Evolutionary conservation across 768 basidiomycete genomes (phyloP).

Genomic region (Cubamyces sp.): DNA sequence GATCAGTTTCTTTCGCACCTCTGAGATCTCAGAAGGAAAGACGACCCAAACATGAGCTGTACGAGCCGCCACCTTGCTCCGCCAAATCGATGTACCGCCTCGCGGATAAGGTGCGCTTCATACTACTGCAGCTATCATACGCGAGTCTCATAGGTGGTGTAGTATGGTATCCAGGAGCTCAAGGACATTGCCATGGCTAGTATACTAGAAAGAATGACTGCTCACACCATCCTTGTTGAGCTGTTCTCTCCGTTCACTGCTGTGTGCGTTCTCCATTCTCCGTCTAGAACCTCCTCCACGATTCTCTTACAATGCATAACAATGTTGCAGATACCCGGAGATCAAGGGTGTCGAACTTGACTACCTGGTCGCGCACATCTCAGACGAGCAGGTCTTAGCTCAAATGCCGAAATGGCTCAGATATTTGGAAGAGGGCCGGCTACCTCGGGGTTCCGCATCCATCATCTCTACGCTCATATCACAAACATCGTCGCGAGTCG

Average conservation of each 20-base stretch:
- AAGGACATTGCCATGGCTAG: constrained; percentile 20
- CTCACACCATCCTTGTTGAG: constrained; percentile 28
- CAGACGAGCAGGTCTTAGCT: not conserved
- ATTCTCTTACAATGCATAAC: not conserved
- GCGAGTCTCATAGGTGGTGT: too few relatives aligned
- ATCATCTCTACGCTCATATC: not conserved
- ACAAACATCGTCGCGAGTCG: not conserved
- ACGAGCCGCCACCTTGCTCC: constrained; percentile 23
- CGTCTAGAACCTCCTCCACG: not conserved
- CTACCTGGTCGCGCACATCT: not conserved
- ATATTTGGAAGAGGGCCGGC: not conserved
- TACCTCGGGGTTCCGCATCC: not conserved
- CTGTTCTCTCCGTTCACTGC: constrained; percentile 28
- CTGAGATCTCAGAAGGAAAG: constrained; percentile 10
- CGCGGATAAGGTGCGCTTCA: constrained; percentile 23
- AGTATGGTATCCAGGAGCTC: constrained; percentile 22
- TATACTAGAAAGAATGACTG: constrained; percentile 21
- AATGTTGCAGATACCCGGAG: not conserved
- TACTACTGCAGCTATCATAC: too few relatives aligned
- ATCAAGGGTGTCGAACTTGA: not conserved
- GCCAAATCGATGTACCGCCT: constrained; percentile 35
- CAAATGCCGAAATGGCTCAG: not conserved
- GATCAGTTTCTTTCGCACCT: constrained; percentile 22
- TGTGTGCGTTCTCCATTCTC: not conserved
- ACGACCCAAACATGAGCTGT: not conserved